These are phyloP conservation scores for Mycena floridula DNA, from an alignment of 768 basidiomycete genomes.

Conservation along the genomic window DNA sequence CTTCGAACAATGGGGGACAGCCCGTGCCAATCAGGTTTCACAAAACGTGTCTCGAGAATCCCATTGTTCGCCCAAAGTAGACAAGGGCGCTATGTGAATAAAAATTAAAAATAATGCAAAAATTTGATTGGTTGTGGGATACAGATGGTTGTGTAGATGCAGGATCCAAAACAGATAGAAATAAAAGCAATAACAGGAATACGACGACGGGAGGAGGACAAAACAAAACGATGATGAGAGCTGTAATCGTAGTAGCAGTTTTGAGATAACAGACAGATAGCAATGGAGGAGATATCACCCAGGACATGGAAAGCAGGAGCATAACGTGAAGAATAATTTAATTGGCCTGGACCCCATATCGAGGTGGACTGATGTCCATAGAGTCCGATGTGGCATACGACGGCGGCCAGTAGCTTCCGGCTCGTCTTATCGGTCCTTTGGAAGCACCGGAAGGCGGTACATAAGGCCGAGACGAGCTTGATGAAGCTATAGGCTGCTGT, in stretches of 20 bases:
- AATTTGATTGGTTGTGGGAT: conserved; percentile 3
- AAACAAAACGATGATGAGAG: conserved; percentile 11
- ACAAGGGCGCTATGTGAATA: not conserved
- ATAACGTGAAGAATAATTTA: conserved; percentile 3
- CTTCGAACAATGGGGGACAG: too few species aligned
- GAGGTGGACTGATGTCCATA: conserved; percentile 22
- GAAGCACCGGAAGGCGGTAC: conserved; percentile 51
- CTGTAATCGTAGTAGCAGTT: too few species aligned
- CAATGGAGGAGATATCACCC: conserved; percentile 10
- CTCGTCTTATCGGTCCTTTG: conserved; percentile 44
- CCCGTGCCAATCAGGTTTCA: too few species aligned
- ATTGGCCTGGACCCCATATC: conserved; percentile 19
- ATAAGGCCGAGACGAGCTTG: conserved; percentile 31
- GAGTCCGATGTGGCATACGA: conserved; percentile 10
- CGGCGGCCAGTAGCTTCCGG: conserved; percentile 44
- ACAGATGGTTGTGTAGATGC: not conserved
- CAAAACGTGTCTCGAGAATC: too few species aligned
- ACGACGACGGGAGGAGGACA: conserved; percentile 8
- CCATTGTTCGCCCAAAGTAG: conserved; percentile 8
- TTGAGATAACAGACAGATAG: too few species aligned
- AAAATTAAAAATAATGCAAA: conserved; percentile 5
- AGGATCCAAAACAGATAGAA: not conserved
- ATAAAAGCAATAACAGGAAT: not conserved
- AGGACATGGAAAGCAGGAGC: conserved; percentile 15
- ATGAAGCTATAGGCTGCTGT: conserved; percentile 13